Evolutionary conservation across 1,139 yeast species (phyloP), one percentile per base, ranked within the genome.

Genomic region (Geotrichum bryndzae): DNA sequence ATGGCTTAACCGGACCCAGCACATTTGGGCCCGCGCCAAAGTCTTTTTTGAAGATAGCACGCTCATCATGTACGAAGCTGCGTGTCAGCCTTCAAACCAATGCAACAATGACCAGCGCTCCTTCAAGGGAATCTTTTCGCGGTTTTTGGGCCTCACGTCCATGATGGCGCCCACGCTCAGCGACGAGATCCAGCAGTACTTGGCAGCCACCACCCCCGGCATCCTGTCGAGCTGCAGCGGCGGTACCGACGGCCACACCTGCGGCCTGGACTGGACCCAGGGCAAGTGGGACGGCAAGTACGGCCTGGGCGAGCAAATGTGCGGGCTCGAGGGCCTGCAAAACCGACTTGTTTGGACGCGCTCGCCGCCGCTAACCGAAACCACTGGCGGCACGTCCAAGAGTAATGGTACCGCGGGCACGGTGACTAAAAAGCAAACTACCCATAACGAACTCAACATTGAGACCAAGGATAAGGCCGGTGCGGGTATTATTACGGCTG

Each of bases 241-340:
- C 68, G 97, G 97, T 73, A 65, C 76, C 3, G 97, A 91, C 77
- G 90, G 91, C 18, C 90, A 88, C 70, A 91, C 97, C 0, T 92
- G 98, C 78, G 97, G 97, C 53, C 73, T 84, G 63, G 81, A 87
- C 72, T 92, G 98, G 98, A 77, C 82, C 54, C 69, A 75, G 38
- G 78, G 74, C 56, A 83, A 84, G 18, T 92, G 91, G 88, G 98
- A 92, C 74, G 87, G 85, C 2, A 73, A 68, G 56, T 91, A 83
- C 68, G 98, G 98, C 15, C 80, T 92, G 52, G 97, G 98, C 66
- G 97, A 92, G 75, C 97, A 92, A 74, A 89, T 92, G 88, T 75
- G 85, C 57, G 96, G 97, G 0, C 78, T 91, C 62, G 97, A 91
- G 72, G 84, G 83, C 4, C 82, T 91, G 71, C 88, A 86, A 67